Evolutionary conservation across 1,284 basidiomycete genomes (phyloP).

Genomic region (Moesziomyces sp.): DNA sequence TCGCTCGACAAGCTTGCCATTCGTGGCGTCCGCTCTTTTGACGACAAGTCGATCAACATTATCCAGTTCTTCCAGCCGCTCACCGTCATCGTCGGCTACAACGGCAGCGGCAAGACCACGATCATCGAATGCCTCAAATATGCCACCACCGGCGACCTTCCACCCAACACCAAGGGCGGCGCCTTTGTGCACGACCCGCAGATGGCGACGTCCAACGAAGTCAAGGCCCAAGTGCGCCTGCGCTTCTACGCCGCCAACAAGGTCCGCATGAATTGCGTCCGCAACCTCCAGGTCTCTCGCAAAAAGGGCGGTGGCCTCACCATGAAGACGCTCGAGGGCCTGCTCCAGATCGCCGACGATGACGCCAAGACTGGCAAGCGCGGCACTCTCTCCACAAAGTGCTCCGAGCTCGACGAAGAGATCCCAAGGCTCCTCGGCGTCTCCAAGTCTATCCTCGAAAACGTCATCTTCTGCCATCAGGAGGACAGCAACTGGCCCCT

Average conservation of each 20-base stretch:
- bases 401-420: conserved; percentile 86
- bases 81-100: conserved; percentile 98
- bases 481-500: conserved; percentile 99
- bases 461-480: conserved; percentile 99
- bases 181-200: conserved; percentile 96
- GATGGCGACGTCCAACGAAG: conserved; percentile 98
- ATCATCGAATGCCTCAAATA: conserved; percentile 99
- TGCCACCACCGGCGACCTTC: conserved; percentile 96
- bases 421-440: conserved; percentile 87
- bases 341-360: conserved; percentile 80
- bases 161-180: conserved; percentile 95
- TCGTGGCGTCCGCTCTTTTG: conserved; percentile 69
- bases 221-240: conserved; percentile 96
- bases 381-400: conserved; percentile 61
- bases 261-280: conserved; percentile 82
- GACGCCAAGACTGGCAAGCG: conserved; percentile 72
- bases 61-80: conserved; percentile 98
- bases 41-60: conserved; percentile 89
- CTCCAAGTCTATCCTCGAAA: conserved; percentile 94
- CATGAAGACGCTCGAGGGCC: conserved; percentile 97
- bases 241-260: conserved; percentile 87
- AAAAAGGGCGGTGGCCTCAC: conserved; percentile 79
- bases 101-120: conserved; percentile 98
- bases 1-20: conserved; percentile 67
- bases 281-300: conserved; percentile 90